These are phyloP conservation scores for Cladosporium sphaerospermum DNA, from an alignment of 2,329 filamentous ascomycete genomes.

Conservation along the genomic window DNA sequence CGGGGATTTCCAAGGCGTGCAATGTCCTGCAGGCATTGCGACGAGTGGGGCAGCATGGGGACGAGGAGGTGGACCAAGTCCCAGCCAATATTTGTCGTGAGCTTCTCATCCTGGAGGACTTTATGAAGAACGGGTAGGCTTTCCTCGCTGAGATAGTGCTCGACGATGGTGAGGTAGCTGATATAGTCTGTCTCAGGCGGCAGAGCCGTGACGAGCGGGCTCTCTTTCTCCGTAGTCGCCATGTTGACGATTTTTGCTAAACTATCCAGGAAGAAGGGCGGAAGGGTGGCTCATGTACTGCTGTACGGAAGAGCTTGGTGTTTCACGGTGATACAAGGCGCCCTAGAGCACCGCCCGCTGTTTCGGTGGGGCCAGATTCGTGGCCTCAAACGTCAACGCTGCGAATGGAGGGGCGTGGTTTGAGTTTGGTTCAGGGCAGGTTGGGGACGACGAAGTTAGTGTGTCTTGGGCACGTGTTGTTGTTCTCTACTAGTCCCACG, in stretches of 20 bases:
- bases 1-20: slow-evolving; percentile 72
- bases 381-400: neutral
- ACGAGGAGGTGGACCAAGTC: slow-evolving; percentile 72
- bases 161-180: slow-evolving; percentile 72
- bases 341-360: neutral
- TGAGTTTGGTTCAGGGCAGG: too few species aligned
- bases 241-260: neutral
- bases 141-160: slow-evolving; percentile 63
- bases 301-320: neutral
- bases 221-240: slow-evolving; percentile 26
- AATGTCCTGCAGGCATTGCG: slow-evolving; percentile 65
- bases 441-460: too few species aligned
- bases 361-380: neutral
- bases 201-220: slow-evolving; percentile 52
- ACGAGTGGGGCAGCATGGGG: slow-evolving; percentile 57
- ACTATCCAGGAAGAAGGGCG: neutral
- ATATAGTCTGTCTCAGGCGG: slow-evolving; percentile 62
- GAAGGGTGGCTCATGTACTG: neutral
- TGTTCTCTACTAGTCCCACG: too few species aligned
- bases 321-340: neutral
- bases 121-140: slow-evolving; percentile 62
- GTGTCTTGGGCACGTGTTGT: too few species aligned
- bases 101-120: slow-evolving; percentile 59
- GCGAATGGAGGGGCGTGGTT: too few species aligned
- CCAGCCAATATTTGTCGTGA: slow-evolving; percentile 77